A percentile compares a stretch with the other conserved stretches of the same genome.
Conservation (phyloP, 495 filamentous ascomycete genomes). For the Cenococcum geophilum region DNA sequence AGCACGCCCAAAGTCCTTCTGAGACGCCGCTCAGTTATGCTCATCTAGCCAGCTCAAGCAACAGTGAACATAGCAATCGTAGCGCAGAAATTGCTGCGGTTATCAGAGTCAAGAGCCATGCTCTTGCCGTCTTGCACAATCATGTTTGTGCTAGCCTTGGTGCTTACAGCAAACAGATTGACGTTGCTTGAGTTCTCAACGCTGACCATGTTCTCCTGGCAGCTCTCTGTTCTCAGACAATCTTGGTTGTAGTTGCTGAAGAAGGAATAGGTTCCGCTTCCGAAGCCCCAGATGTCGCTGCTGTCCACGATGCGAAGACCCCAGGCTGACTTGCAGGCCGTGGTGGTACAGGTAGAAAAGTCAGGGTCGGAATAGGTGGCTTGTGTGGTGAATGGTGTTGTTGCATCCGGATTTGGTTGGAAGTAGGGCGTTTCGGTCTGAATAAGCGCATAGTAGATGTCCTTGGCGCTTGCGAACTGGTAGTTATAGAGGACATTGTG, state of each 20-base stretch:
- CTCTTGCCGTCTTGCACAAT: conserved; percentile 51
- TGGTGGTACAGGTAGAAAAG: conserved; percentile 35
- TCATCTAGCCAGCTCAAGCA: not conserved
- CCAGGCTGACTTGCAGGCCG: conserved; percentile 48
- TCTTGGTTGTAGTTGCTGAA: conserved; percentile 59
- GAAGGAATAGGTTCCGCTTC: conserved; percentile 47
- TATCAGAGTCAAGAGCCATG: conserved; percentile 32
- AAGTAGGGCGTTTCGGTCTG: conserved; percentile 70
- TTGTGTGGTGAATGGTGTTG: conserved; percentile 34
- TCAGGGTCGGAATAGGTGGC: conserved; percentile 35
- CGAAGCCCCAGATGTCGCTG: conserved; percentile 34
- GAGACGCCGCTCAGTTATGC: not conserved
- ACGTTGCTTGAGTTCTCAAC: conserved; percentile 62
- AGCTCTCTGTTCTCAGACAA: conserved; percentile 67
- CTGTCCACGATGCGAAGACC: conserved; percentile 44
- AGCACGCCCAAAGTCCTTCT: not conserved
- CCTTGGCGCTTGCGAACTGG: conserved; percentile 62
- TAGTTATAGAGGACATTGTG: conserved; percentile 79
- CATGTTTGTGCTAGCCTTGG: conserved; percentile 85
- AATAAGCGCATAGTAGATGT: conserved; percentile 68
- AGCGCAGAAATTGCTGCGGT: conserved; percentile 38
- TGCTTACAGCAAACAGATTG: conserved; percentile 72
- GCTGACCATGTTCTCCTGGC: conserved; percentile 82
- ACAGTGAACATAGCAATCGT: conserved; percentile 30
- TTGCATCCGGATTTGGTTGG: conserved; percentile 38